Percentiles rank a stretch among this genome's conserved stretches.
Conservation (phyloP, 208 protist genomes). For the Polymyxa betae region DNA sequence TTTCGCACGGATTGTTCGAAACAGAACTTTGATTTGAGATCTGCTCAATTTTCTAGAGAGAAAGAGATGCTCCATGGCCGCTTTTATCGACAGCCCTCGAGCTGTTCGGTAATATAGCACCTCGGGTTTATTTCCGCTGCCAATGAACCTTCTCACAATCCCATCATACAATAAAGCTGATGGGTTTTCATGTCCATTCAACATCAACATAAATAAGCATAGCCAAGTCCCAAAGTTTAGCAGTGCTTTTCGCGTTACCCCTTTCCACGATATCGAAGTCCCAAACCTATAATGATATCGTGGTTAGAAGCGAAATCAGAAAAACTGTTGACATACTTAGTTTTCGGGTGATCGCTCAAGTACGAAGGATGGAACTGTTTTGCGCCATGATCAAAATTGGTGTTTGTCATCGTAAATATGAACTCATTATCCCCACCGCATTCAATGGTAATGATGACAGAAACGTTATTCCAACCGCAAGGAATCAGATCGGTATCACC, state of each 20-base stretch:
- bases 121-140: neutral
- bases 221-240: neutral
- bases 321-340: neutral
- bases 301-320: neutral
- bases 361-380: neutral
- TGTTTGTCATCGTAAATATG: neutral
- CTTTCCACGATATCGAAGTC: neutral
- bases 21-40: neutral
- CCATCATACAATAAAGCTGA: neutral
- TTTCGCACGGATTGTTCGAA: neutral
- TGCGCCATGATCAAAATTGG: neutral
- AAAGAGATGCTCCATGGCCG: neutral
- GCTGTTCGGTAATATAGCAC: neutral
- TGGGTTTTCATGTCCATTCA: neutral
- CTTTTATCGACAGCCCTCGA: neutral
- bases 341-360: neutral
- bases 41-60: too few relatives aligned
- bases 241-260: neutral
- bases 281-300: neutral
- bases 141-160: neutral
- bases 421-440: neutral
- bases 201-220: neutral
- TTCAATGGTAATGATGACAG: neutral
- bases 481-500: neutral
- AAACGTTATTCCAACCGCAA: neutral